Conservation (phyloP, 208 protist species). For the Angomonas deanei region DNA sequence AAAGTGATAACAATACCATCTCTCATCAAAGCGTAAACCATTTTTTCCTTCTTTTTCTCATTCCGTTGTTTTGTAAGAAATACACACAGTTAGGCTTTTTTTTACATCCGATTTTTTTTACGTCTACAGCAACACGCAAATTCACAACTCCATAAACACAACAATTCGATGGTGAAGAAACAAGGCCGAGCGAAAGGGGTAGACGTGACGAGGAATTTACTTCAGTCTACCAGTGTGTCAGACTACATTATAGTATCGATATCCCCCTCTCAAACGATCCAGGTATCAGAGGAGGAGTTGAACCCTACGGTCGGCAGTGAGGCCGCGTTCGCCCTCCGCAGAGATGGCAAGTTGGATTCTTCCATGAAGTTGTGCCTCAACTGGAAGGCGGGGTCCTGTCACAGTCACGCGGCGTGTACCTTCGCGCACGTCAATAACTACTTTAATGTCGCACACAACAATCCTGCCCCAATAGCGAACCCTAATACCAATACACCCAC, state of each 20-base stretch:
- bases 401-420: slow-evolving; percentile 66
- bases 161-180: slow-evolving; percentile 20
- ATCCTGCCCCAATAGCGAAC: background rate
- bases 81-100: too few species aligned
- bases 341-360: slow-evolving; percentile 56
- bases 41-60: background rate
- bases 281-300: slow-evolving; percentile 61
- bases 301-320: slow-evolving; percentile 78
- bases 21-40: background rate
- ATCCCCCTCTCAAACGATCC: slow-evolving; percentile 21
- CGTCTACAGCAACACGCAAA: background rate
- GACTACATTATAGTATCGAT: slow-evolving; percentile 65
- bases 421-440: slow-evolving; percentile 60
- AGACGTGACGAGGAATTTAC: slow-evolving; percentile 71
- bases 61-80: too few species aligned
- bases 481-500: slow-evolving; percentile 1
- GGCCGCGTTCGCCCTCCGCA: slow-evolving; percentile 53
- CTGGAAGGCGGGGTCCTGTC: slow-evolving; percentile 67
- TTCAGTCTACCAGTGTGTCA: slow-evolving; percentile 43
- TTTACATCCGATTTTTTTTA: background rate
- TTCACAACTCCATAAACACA: too few species aligned
- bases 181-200: slow-evolving; percentile 44
- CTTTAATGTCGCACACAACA: slow-evolving; percentile 27
- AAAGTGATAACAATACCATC: too few species aligned
- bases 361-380: slow-evolving; percentile 68